These are phyloP conservation scores for Phyllosticta capitalensis DNA, from an alignment of 2,329 filamentous ascomycete species.

Conservation along the genomic window DNA sequence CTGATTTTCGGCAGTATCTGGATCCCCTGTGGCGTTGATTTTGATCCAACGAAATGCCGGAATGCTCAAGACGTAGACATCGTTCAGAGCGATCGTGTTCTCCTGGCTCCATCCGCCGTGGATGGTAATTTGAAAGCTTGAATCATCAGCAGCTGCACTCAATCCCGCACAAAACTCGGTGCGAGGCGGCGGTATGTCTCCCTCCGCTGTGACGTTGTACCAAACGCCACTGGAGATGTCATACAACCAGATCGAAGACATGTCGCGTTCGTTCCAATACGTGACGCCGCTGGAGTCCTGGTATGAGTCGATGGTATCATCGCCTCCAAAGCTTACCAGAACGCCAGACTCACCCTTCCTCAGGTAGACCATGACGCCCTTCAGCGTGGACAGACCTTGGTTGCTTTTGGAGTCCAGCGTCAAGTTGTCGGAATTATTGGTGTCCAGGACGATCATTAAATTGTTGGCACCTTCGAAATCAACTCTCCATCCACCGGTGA, in stretches of 20 bases:
- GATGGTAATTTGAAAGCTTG: constrained; percentile 10
- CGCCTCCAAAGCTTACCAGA: constrained; percentile 1
- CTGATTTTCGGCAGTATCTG: background rate
- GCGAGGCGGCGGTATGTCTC: constrained; percentile 1
- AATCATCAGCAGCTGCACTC: constrained; percentile 3
- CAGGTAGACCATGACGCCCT: constrained; percentile 5
- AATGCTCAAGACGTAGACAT: constrained; percentile 7
- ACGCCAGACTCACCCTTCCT: background rate
- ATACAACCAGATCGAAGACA: background rate
- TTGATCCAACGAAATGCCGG: constrained; percentile 10
- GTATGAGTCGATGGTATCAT: background rate
- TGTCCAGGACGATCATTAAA: background rate
- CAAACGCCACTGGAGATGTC: background rate
- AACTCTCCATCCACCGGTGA: constrained; percentile 1
- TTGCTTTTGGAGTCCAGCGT: background rate
- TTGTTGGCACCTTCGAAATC: background rate
- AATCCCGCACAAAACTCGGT: constrained; percentile 8
- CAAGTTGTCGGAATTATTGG: background rate
- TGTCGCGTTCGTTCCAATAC: background rate
- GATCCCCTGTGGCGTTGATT: background rate
- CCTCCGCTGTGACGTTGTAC: constrained; percentile 2
- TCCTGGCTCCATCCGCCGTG: constrained; percentile 8
- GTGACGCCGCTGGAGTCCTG: background rate
- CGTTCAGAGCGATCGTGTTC: background rate
- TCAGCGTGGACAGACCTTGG: background rate